phyloP scores from a whole-genome alignment of 2,329 filamentous ascomycete genomes.

The Phialocephala subalpina region DNA sequence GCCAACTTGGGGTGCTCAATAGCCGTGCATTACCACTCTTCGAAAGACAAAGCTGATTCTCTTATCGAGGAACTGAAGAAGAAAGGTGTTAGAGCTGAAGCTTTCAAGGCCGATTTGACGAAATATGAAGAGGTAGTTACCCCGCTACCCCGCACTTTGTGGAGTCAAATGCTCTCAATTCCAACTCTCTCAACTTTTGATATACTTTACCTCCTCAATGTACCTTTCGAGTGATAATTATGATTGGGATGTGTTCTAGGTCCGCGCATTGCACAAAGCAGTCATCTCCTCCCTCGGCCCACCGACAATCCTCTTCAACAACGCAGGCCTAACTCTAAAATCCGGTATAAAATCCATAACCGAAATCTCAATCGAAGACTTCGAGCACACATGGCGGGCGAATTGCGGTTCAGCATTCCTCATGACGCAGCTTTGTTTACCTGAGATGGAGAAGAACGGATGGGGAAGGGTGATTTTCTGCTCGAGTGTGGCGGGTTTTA shows the following conservation, averaged over 20 bases:
- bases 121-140: slow-evolving; percentile 42
- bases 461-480: slow-evolving; percentile 38
- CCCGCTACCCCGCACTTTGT: slow-evolving; percentile 13
- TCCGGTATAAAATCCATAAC: slow-evolving; percentile 30
- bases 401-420: slow-evolving; percentile 36
- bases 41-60: slow-evolving; percentile 35
- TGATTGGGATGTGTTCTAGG: slow-evolving; percentile 3
- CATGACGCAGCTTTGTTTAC: slow-evolving; percentile 37
- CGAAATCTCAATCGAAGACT: slow-evolving; percentile 36
- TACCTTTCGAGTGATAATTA: neutral
- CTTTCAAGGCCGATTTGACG: slow-evolving; percentile 48
- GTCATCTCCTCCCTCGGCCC: slow-evolving; percentile 23
- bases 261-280: slow-evolving; percentile 25
- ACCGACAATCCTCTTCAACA: slow-evolving; percentile 38
- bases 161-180: neutral
- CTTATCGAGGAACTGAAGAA: slow-evolving; percentile 42
- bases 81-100: slow-evolving; percentile 41
- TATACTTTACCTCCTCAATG: neutral
- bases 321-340: slow-evolving; percentile 32
- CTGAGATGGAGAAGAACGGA: slow-evolving; percentile 49
- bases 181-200: neutral
- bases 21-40: slow-evolving; percentile 52
- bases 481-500: slow-evolving; percentile 34
- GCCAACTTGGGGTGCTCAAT: slow-evolving; percentile 51
- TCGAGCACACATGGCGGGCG: slow-evolving; percentile 37